These are phyloP conservation scores for Lichtheimia ornata DNA, from an alignment of 371 early-diverging fungal genomes.

Conservation along the genomic window DNA sequence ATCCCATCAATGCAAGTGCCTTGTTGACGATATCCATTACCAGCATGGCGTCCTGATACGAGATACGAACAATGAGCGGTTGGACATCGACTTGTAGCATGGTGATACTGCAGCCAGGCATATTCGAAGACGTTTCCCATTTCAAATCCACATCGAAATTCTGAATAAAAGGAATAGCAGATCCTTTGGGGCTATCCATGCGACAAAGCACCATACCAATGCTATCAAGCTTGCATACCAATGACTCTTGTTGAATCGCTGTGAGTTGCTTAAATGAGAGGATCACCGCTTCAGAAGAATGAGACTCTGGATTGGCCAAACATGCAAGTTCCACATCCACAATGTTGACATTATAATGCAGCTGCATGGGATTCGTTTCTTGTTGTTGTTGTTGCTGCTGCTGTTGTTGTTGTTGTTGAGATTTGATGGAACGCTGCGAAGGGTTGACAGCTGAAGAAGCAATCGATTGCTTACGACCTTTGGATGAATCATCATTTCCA, in stretches of 20 bases:
- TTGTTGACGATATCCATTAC: conserved; percentile 81
- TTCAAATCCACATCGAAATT: conserved; percentile 73
- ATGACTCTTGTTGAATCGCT: conserved; percentile 65
- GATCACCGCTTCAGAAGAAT: conserved; percentile 85
- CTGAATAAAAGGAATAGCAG: conserved; percentile 81
- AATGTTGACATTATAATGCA: conserved; percentile 71
- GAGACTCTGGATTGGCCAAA: conserved; percentile 72
- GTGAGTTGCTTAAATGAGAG: conserved; percentile 77
- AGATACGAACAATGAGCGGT: conserved; percentile 67
- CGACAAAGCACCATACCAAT: conserved; percentile 89
- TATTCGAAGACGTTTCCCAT: conserved; percentile 59
- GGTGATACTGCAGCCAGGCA: conserved; percentile 56
- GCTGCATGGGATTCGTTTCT: conserved; percentile 8
- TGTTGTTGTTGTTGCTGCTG: conserved; percentile 13
- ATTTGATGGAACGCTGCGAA: not conserved
- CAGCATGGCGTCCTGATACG: conserved; percentile 84
- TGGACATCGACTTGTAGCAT: conserved; percentile 65
- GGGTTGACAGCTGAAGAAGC: not conserved
- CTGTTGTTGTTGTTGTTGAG: not conserved
- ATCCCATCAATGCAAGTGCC: conserved; percentile 60
- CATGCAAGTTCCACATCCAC: conserved; percentile 83
- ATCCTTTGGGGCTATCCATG: conserved; percentile 78
- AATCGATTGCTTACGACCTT: conserved; percentile 9
- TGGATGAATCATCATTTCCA: not conserved
- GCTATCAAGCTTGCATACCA: conserved; percentile 69